These are phyloP conservation scores for Alternaria dauci DNA, from an alignment of 2,329 filamentous ascomycete genomes.

Conservation along the genomic window DNA sequence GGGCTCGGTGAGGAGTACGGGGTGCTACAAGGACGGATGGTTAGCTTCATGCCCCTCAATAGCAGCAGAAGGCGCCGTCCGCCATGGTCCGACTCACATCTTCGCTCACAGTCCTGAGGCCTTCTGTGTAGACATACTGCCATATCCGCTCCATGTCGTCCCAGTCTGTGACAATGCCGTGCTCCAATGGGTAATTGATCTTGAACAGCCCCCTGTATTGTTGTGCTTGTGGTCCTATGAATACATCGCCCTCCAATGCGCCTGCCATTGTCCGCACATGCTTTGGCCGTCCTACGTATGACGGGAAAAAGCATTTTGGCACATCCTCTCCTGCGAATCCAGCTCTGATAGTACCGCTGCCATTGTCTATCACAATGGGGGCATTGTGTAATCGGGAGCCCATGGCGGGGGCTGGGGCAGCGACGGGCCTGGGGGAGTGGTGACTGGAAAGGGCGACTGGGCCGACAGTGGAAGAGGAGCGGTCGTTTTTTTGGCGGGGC, in stretches of 20 bases:
- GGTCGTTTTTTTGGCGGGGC: background rate
- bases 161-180: conserved; percentile 99
- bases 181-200: conserved; percentile 94
- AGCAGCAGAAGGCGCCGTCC: conserved; percentile 14
- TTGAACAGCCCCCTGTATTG: conserved; percentile 92
- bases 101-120: conserved; percentile 95
- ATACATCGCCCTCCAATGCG: conserved; percentile 93
- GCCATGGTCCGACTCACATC: conserved; percentile 67
- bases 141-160: conserved; percentile 99
- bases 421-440: background rate
- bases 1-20: conserved; percentile 93
- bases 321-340: conserved; percentile 96
- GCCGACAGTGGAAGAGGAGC: background rate
- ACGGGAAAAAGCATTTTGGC: conserved; percentile 96
- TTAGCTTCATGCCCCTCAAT: conserved; percentile 22
- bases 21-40: conserved; percentile 67
- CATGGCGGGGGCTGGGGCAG: conserved; percentile 55
- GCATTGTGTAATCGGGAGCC: conserved; percentile 88
- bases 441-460: background rate
- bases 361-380: conserved; percentile 98
- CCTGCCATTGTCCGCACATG: conserved; percentile 95
- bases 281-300: conserved; percentile 95
- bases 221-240: conserved; percentile 91
- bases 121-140: conserved; percentile 96
- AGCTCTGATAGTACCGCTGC: conserved; percentile 94